A percentile compares a stretch with the other conserved stretches of the same genome.
Conservation (phyloP, 2,329 filamentous ascomycete species). For the Pestalotiopsis fici region DNA sequence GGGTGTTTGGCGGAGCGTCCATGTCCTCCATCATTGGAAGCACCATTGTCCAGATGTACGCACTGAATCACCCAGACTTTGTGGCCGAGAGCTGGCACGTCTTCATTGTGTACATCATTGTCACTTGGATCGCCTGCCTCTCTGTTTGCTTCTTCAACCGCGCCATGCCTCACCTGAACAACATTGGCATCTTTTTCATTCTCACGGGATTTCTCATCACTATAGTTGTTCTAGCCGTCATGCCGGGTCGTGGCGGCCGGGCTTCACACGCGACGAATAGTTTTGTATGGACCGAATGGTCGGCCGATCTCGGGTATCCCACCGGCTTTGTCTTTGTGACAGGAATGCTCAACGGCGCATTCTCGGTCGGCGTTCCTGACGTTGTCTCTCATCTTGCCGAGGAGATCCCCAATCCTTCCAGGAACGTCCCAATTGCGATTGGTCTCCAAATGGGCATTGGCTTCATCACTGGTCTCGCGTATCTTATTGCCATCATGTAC, state of each 20-base stretch:
- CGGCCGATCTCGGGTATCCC: conserved; percentile 40
- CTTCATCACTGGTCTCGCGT: conserved; percentile 49
- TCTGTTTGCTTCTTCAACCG: conserved; percentile 55
- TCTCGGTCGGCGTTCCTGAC: conserved; percentile 67
- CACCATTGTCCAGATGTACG: conserved; percentile 44
- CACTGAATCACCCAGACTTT: conserved; percentile 39
- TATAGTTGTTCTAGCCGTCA: conserved; percentile 53
- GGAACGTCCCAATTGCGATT: conserved; percentile 38
- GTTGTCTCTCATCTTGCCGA: conserved; percentile 66
- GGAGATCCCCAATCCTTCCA: conserved; percentile 55
- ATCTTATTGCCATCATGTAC: conserved; percentile 53
- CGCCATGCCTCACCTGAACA: conserved; percentile 51
- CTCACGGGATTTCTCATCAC: conserved; percentile 56
- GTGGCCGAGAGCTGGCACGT: conserved; percentile 40
- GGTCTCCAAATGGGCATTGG: conserved; percentile 49
- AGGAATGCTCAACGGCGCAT: conserved; percentile 60
- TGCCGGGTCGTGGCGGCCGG: conserved; percentile 38
- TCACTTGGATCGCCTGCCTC: conserved; percentile 38
- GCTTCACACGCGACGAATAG: conserved; percentile 27
- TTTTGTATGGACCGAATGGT: conserved; percentile 43
- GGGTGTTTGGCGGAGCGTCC: conserved; percentile 38
- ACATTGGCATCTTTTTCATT: conserved; percentile 54
- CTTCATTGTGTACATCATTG: conserved; percentile 41
- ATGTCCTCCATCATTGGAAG: conserved; percentile 43
- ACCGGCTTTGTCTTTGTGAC: conserved; percentile 40